Evolutionary conservation across 169 alveolate species (phyloP).

Genomic region (Cryptosporidium meleagridis): DNA sequence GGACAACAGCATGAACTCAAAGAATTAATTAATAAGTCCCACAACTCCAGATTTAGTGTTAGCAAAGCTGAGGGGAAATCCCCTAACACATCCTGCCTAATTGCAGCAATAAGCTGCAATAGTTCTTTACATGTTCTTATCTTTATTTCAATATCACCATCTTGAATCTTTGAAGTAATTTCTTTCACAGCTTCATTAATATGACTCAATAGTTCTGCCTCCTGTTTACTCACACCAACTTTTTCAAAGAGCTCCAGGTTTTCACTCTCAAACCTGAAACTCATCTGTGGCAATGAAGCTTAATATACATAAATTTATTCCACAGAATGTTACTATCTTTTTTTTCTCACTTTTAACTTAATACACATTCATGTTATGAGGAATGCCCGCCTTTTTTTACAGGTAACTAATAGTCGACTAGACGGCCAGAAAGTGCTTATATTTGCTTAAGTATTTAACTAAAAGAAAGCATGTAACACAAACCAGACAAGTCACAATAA

Average conservation of each 20-base stretch:
- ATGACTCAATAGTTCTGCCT: slow-evolving; percentile 19
- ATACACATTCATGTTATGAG: slow-evolving; percentile 7
- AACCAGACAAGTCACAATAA: background rate
- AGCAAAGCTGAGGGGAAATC: slow-evolving; percentile 37
- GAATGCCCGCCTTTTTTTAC: slow-evolving; percentile 5
- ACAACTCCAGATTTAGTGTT: background rate
- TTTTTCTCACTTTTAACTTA: background rate
- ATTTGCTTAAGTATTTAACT: background rate
- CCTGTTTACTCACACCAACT: slow-evolving; percentile 34
- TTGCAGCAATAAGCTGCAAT: slow-evolving; percentile 38
- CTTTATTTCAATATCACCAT: background rate
- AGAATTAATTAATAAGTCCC: slow-evolving; percentile 47
- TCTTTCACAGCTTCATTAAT: slow-evolving; percentile 31
- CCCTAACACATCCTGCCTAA: slow-evolving; percentile 39
- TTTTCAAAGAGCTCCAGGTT: slow-evolving; percentile 13
- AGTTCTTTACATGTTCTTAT: slow-evolving; percentile 20
- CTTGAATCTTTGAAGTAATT: slow-evolving; percentile 17
- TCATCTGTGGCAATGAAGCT: background rate
- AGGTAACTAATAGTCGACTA: slow-evolving; percentile 19
- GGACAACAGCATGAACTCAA: slow-evolving; percentile 41
- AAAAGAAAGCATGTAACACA: background rate
- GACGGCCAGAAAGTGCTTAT: background rate
- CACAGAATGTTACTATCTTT: background rate
- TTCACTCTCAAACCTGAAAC: slow-evolving; percentile 6
- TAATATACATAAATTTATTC: background rate